Conservation (phyloP, 768 basidiomycete genomes). For the Pilatotrama ljubarskyi region DNA sequence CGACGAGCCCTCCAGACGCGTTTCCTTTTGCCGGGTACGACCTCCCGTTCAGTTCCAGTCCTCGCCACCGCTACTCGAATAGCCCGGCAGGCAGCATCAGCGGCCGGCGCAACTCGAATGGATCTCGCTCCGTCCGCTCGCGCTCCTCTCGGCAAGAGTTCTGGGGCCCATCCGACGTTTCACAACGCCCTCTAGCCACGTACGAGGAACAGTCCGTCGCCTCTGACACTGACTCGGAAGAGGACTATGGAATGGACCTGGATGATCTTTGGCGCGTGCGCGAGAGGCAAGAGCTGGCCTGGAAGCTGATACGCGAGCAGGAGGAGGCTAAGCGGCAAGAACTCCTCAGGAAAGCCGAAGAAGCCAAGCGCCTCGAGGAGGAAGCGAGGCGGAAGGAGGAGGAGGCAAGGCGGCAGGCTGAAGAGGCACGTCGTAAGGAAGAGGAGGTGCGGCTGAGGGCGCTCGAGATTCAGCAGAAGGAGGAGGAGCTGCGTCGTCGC, state of each 20-base stretch:
- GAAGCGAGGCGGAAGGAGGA: conserved; percentile 23
- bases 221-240: conserved; percentile 24
- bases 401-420: conserved; percentile 25
- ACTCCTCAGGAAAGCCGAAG: conserved; percentile 1
- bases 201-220: conserved; percentile 26
- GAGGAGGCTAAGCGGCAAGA: conserved; percentile 7
- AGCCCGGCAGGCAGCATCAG: conserved; percentile 1
- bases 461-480: conserved; percentile 21
- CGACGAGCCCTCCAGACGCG: conserved; percentile 15
- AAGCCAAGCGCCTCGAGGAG: conserved; percentile 16
- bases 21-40: conserved; percentile 16
- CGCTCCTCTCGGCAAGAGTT: conserved; percentile 20
- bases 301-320: conserved; percentile 11
- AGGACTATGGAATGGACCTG: conserved; percentile 22
- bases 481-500: conserved; percentile 37
- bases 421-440: conserved; percentile 25
- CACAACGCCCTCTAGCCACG: conserved; percentile 18
- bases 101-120: conserved; percentile 26
- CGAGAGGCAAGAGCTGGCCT: conserved; percentile 9
- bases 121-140: conserved; percentile 28
- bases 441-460: conserved; percentile 29
- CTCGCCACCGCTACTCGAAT: conserved; percentile 4
- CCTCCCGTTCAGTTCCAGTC: conserved; percentile 7
- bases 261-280: conserved; percentile 16
- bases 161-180: conserved; percentile 15